Evolutionary conservation across 108 stramenopile genomes (phyloP).

Genomic region (Mediolabrus comicus): DNA sequence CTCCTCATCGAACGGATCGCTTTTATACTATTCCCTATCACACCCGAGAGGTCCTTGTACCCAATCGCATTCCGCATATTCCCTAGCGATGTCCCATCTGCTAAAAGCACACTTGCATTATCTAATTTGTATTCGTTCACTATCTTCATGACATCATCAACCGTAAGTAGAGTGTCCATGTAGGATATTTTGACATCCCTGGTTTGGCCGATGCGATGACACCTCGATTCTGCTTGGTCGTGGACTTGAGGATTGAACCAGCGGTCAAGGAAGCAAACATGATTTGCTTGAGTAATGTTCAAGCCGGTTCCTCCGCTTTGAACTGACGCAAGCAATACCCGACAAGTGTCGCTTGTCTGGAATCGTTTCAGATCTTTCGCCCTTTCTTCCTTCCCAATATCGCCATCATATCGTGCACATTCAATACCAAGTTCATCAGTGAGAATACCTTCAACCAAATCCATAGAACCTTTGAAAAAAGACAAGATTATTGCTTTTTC

Average conservation of each 20-base stretch:
- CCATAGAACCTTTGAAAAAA: slow-evolving; percentile 48
- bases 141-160: slow-evolving; percentile 49
- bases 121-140: slow-evolving; percentile 37
- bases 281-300: slow-evolving; percentile 46
- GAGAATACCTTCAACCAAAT: slow-evolving; percentile 49
- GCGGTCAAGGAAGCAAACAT: slow-evolving; percentile 45
- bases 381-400: slow-evolving; percentile 30
- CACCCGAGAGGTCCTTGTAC: slow-evolving; percentile 38
- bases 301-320: slow-evolving; percentile 51
- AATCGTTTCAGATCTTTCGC: slow-evolving; percentile 28
- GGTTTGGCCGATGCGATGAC: slow-evolving; percentile 62
- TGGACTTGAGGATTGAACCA: slow-evolving; percentile 23
- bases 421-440: slow-evolving; percentile 27
- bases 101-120: slow-evolving; percentile 40
- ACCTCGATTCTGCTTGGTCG: slow-evolving; percentile 10
- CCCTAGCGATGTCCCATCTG: slow-evolving; percentile 44
- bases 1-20: slow-evolving; percentile 10
- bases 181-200: slow-evolving; percentile 43
- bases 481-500: slow-evolving; percentile 45
- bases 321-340: slow-evolving; percentile 45
- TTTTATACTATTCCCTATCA: slow-evolving; percentile 28
- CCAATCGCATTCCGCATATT: not conserved
- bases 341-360: slow-evolving; percentile 24
- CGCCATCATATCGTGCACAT: slow-evolving; percentile 50
- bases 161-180: slow-evolving; percentile 27